These are phyloP conservation scores for Podospora pseudoanserina DNA, from an alignment of 495 filamentous ascomycete genomes.

Conservation along the genomic window DNA sequence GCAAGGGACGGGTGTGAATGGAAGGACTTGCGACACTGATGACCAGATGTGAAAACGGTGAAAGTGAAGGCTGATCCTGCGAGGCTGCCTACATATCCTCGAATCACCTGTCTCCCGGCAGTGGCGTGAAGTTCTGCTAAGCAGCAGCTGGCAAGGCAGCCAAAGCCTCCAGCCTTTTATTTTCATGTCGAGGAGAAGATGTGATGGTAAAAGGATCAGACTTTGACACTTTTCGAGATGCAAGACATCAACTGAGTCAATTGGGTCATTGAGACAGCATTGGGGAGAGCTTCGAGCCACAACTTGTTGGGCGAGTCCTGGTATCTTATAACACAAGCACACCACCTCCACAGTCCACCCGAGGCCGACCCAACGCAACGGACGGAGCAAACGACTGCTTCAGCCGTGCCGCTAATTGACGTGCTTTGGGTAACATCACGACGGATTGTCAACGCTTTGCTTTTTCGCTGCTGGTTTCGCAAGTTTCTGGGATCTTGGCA, in stretches of 20 bases:
- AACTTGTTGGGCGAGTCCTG: slow-evolving; percentile 3
- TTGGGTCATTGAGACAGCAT: slow-evolving; percentile 18
- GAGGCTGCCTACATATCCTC: slow-evolving; percentile 26
- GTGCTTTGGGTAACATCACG: background rate
- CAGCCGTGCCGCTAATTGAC: slow-evolving; percentile 15
- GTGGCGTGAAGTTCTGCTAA: slow-evolving; percentile 24
- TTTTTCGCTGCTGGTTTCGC: slow-evolving; percentile 1
- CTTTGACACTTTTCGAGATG: background rate
- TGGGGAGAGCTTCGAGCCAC: slow-evolving; percentile 12
- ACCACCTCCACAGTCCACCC: slow-evolving; percentile 9
- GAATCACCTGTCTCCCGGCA: background rate
- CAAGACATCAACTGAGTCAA: slow-evolving; percentile 10
- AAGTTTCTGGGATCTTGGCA: background rate
- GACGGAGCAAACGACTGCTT: slow-evolving; percentile 15
- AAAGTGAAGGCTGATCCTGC: slow-evolving; percentile 17
- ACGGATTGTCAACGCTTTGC: background rate
- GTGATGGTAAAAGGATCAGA: background rate
- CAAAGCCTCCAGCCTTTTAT: background rate
- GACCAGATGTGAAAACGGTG: background rate
- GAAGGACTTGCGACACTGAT: background rate
- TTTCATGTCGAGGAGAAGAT: background rate
- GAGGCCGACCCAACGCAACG: background rate
- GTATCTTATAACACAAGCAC: slow-evolving; percentile 25
- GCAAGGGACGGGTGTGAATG: slow-evolving; percentile 16
- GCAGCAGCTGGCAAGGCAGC: slow-evolving; percentile 13